These are phyloP conservation scores for Ceratobasidium sp. DNA, from an alignment of 1,284 basidiomycete genomes.

Conservation along the genomic window DNA sequence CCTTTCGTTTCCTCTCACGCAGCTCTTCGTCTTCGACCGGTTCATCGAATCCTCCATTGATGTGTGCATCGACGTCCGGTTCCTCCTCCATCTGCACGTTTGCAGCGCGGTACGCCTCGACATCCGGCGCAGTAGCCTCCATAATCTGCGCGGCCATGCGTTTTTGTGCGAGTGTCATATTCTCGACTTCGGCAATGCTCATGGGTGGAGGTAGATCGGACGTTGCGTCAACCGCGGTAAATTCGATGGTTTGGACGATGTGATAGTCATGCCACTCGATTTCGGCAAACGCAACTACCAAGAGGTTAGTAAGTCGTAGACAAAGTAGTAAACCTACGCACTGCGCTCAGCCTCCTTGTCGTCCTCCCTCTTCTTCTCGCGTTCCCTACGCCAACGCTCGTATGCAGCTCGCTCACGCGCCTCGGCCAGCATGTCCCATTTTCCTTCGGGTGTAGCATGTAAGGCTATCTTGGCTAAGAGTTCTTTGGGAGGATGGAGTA, in stretches of 20 bases:
- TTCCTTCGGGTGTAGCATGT: slow-evolving; percentile 62
- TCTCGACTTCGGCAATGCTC: slow-evolving; percentile 93
- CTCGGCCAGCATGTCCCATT: slow-evolving; percentile 82
- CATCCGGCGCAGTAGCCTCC: slow-evolving; percentile 88
- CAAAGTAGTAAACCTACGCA: slow-evolving; percentile 56
- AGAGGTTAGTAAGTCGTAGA: slow-evolving; percentile 32
- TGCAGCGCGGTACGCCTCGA: slow-evolving; percentile 79
- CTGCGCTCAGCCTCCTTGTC: slow-evolving; percentile 89
- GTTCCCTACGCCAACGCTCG: slow-evolving; percentile 85
- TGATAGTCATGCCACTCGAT: slow-evolving; percentile 99
- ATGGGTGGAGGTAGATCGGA: slow-evolving; percentile 95
- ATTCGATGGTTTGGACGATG: slow-evolving; percentile 98
- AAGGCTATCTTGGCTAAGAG: slow-evolving; percentile 75
- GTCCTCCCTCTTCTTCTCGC: slow-evolving; percentile 86
- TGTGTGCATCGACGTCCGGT: slow-evolving; percentile 73
- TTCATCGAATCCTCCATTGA: slow-evolving; percentile 48
- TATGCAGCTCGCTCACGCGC: slow-evolving; percentile 86
- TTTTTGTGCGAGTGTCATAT: slow-evolving; percentile 96
- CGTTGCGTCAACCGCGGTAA: slow-evolving; percentile 90
- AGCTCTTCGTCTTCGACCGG: slow-evolving; percentile 64
- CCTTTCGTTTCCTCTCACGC: slow-evolving; percentile 71
- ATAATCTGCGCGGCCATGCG: slow-evolving; percentile 98
- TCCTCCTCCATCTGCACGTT: slow-evolving; percentile 66
- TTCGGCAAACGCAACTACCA: slow-evolving; percentile 87
- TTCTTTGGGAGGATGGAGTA: slow-evolving; percentile 85